Evolutionary conservation across 2,329 filamentous ascomycete genomes (phyloP).

Genomic region (Exophiala xenobiotica): DNA sequence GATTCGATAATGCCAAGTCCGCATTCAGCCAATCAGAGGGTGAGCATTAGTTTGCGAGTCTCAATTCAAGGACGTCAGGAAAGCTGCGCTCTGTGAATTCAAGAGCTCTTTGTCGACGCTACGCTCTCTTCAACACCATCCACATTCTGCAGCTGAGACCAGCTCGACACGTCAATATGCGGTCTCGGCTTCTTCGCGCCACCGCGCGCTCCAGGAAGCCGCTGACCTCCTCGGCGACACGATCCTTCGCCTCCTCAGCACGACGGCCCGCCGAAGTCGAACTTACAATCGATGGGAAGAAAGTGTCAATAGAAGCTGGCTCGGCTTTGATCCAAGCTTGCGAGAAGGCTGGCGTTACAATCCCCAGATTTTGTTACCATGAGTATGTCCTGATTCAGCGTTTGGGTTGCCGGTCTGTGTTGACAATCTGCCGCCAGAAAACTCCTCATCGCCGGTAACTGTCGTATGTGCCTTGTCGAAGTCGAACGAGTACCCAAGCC

Average conservation of each 20-base stretch:
- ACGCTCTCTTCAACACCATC: constrained; percentile 12
- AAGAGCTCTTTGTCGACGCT: constrained; percentile 23
- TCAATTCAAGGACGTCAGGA: constrained; percentile 1
- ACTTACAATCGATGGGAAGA: constrained; percentile 97
- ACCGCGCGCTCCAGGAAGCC: constrained; percentile 54
- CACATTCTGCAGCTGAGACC: constrained; percentile 28
- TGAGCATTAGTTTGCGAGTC: constrained; percentile 4
- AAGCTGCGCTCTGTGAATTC: constrained; percentile 18
- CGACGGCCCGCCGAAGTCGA: constrained; percentile 87
- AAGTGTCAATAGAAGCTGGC: constrained; percentile 96
- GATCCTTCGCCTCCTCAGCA: constrained; percentile 78
- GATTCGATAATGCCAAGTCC: constrained; percentile 6
- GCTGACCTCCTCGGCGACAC: constrained; percentile 59
- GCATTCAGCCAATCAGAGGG: constrained; percentile 2
- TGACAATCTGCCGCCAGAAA: constrained; percentile 59
- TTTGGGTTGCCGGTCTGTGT: not conserved
- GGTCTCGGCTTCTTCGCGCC: constrained; percentile 64
- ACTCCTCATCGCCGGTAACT: constrained; percentile 98
- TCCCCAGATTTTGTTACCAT: constrained; percentile 99
- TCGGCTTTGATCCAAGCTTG: constrained; percentile 98
- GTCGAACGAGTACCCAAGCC: constrained; percentile 96
- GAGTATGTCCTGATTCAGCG: constrained; percentile 62
- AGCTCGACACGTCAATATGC: constrained; percentile 51
- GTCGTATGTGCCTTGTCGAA: constrained; percentile 99
- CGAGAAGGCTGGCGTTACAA: constrained; percentile 89